Percentiles rank a stretch among this genome's conserved stretches.
Evolutionary conservation across 2,329 filamentous ascomycete genomes (phyloP).

Genomic region (Penicillium sp.): DNA sequence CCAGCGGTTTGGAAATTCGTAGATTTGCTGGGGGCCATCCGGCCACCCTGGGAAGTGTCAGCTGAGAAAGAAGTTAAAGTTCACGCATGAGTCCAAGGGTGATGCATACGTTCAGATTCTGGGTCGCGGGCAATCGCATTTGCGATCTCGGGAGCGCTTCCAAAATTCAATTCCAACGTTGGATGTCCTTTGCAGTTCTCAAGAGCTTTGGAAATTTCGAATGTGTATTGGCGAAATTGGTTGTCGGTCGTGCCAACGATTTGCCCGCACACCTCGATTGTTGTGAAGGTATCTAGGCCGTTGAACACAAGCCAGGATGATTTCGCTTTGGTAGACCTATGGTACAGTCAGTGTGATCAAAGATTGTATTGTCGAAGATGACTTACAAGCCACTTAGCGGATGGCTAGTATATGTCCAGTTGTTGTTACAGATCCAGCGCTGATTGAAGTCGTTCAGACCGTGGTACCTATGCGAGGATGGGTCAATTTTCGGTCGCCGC

Average conservation of each 20-base stretch:
- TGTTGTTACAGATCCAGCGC: conserved; percentile 63
- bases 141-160: conserved; percentile 61
- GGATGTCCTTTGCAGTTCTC: conserved; percentile 48
- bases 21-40: conserved; percentile 53
- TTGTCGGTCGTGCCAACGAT: conserved; percentile 64
- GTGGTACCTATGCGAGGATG: conserved; percentile 47
- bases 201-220: conserved; percentile 60
- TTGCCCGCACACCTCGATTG: conserved; percentile 61
- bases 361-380: not conserved
- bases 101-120: conserved; percentile 51
- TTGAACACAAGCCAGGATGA: conserved; percentile 66
- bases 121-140: conserved; percentile 59
- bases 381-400: conserved; percentile 52
- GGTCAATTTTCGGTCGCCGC: not conserved
- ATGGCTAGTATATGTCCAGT: conserved; percentile 67
- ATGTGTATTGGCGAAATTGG: conserved; percentile 67
- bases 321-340: conserved; percentile 38
- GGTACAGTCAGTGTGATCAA: conserved; percentile 16
- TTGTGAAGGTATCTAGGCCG: conserved; percentile 66
- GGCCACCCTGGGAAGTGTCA: conserved; percentile 55
- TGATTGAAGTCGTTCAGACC: conserved; percentile 66
- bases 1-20: conserved; percentile 60
- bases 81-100: not conserved
- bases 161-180: conserved; percentile 61
- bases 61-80: conserved; percentile 4